Percentiles rank a stretch among this genome's conserved stretches.
phyloP scores from a whole-genome alignment of 139 green algal genomes.

The Pleodorina starrii region DNA sequence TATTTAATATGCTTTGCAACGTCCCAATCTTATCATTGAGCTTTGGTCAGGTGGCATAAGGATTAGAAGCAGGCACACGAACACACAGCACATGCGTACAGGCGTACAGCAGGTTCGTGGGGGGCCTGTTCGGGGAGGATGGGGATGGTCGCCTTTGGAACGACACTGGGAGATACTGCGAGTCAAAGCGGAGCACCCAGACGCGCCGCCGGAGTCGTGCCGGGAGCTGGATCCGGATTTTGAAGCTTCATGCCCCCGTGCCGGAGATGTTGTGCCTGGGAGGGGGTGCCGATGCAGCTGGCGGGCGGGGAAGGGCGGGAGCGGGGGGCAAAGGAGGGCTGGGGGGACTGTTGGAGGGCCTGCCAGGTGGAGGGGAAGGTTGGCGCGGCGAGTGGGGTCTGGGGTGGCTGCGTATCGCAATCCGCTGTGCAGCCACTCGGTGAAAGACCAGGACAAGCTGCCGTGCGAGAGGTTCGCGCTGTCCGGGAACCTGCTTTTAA shows the following conservation, averaged over 20 bases:
- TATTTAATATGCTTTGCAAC: no score
- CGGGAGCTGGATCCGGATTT: slow-evolving; percentile 10
- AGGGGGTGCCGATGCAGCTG: no score
- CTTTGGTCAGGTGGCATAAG: no score
- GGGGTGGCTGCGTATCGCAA: background rate
- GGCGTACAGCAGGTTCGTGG: slow-evolving; percentile 40
- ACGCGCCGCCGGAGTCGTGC: background rate
- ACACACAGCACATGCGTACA: no score
- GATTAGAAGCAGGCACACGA: no score
- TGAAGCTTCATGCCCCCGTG: no score
- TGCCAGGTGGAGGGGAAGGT: background rate
- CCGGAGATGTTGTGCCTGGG: slow-evolving; percentile 13
- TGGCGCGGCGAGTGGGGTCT: background rate
- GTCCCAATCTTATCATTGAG: no score
- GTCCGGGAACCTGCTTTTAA: no score
- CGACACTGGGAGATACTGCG: slow-evolving; percentile 39
- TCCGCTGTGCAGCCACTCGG: slow-evolving; percentile 40
- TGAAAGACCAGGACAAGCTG: background rate
- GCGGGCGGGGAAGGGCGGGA: no score
- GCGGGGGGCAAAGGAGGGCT: no score
- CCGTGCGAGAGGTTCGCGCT: slow-evolving; percentile 20
- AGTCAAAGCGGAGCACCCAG: slow-evolving; percentile 8
- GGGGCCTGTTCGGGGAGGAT: slow-evolving; percentile 43
- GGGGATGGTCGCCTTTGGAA: slow-evolving; percentile 41
- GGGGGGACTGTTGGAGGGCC: no score